Evolutionary conservation across 805 yeast genomes (phyloP).

Genomic region (Candida montana): DNA sequence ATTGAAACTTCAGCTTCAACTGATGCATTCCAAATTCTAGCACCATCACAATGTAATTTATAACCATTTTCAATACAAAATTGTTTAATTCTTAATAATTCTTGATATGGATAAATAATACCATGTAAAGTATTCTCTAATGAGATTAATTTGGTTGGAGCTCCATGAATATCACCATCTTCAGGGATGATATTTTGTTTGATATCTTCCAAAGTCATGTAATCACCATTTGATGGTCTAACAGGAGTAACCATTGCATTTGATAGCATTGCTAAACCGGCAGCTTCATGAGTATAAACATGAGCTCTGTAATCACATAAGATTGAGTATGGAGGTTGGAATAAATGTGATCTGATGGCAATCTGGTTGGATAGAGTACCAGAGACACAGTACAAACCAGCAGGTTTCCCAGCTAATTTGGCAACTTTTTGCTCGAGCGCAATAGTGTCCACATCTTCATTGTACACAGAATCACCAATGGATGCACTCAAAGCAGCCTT

Average conservation of each 20-base stretch:
- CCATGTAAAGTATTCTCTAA: conserved; percentile 91
- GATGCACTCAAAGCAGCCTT: conserved; percentile 53
- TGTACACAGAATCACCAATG: conserved; percentile 83
- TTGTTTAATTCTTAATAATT: conserved; percentile 60
- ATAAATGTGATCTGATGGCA: conserved; percentile 71
- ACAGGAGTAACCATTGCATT: conserved; percentile 92
- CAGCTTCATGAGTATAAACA: conserved; percentile 81
- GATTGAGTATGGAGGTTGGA: conserved; percentile 79
- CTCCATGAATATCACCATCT: conserved; percentile 80
- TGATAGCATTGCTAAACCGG: conserved; percentile 82
- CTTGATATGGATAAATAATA: conserved; percentile 75
- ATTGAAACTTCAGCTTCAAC: conserved; percentile 53
- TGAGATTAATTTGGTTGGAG: conserved; percentile 81
- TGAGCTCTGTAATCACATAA: conserved; percentile 86
- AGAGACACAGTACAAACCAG: conserved; percentile 78
- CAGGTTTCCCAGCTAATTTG: conserved; percentile 68
- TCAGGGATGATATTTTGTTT: conserved; percentile 53
- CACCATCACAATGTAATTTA: conserved; percentile 85
- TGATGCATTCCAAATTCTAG: conserved; percentile 87
- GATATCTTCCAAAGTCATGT: conserved; percentile 78
- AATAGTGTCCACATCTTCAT: conserved; percentile 70
- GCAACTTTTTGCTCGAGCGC: conserved; percentile 62
- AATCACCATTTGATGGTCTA: conserved; percentile 66
- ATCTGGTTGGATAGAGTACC: conserved; percentile 91
- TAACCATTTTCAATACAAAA: conserved; percentile 63